Evolutionary conservation across 768 basidiomycete genomes (phyloP), one percentile per base, ranked within the genome.

Genomic region (Boletus subparvulus): DNA sequence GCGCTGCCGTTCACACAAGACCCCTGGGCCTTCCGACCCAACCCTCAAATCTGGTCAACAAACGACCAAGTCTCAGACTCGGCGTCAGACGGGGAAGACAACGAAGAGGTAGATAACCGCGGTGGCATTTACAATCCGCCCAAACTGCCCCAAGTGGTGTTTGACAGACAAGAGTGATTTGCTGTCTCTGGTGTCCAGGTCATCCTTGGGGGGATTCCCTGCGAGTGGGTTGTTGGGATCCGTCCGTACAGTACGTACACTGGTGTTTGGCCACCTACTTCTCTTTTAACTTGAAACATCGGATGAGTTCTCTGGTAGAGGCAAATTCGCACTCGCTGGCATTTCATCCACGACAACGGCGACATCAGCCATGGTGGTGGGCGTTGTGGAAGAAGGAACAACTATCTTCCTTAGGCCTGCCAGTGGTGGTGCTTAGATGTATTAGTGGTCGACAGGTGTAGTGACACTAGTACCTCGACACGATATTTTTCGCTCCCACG

Each of bases 121-220:
- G 79, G 83, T 54, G 83, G 77, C 0, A 81, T 93, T 51, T 94
- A 94, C 68, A 87, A 80, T n/a, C n/a, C n/a, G 10, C 94, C 96
- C 3, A 87, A 88, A 56, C 73, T 98, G 21, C 95, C 94, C 0
- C 98, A 90, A 70, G 51, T 94, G 84, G 62, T 94, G 88, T 74
- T 97, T 95, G 48, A 94, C 74, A 12, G 92, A 90, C 24, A 99
- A 78, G 6, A 99, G 78, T 0, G 97, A 98, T 58, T 98, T 92
- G 39, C 97, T 97, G 30, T 91, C 81, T 64, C 78, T 81, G 12
- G 79, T 82, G 58, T 88, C 79, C 33, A 83, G 53, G 32, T 77
- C 75, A 26, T 73, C 61, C 3, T 73, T 60, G 24, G 55, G 60
- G 39, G 68, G n/a, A 54, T 32, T 67, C 61, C 55, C 74, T 79